These are phyloP conservation scores for Cetradonia linearis DNA, from an alignment of 495 filamentous ascomycete species.

Conservation along the genomic window DNA sequence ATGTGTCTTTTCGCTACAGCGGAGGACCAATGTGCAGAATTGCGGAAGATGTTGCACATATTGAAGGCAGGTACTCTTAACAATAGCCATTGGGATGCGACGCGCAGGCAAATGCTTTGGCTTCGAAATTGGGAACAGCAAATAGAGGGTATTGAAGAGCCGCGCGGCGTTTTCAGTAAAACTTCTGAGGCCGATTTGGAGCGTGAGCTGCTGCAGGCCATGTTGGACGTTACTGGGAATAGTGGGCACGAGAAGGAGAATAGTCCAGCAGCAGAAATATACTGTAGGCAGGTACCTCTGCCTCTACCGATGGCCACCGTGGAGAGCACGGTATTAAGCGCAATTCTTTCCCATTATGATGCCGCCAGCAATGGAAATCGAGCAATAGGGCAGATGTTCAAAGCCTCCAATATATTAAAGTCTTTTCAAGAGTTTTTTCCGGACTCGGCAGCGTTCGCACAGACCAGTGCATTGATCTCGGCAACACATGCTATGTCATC, in stretches of 20 bases:
- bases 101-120: conserved; percentile 66
- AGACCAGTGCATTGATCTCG: conserved; percentile 58
- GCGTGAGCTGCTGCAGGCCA: conserved; percentile 60
- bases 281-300: conserved; percentile 39
- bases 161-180: conserved; percentile 60
- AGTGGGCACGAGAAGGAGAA: neutral
- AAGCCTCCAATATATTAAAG: conserved; percentile 71
- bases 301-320: conserved; percentile 45
- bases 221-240: conserved; percentile 58
- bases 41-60: conserved; percentile 51
- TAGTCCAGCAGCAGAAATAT: conserved; percentile 48
- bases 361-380: conserved; percentile 85
- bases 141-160: conserved; percentile 23
- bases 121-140: conserved; percentile 66
- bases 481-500: conserved; percentile 82
- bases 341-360: conserved; percentile 68
- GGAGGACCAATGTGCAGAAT: conserved; percentile 55
- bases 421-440: conserved; percentile 57
- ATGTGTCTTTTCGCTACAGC: conserved; percentile 47
- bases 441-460: conserved; percentile 43
- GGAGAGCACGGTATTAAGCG: conserved; percentile 54
- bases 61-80: conserved; percentile 43
- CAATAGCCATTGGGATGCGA: conserved; percentile 56
- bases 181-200: conserved; percentile 57
- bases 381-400: conserved; percentile 72